Base-by-base conservation (phyloP, 2,329 filamentous ascomycete genomes). In the Neoascochyta sp. region DNA sequence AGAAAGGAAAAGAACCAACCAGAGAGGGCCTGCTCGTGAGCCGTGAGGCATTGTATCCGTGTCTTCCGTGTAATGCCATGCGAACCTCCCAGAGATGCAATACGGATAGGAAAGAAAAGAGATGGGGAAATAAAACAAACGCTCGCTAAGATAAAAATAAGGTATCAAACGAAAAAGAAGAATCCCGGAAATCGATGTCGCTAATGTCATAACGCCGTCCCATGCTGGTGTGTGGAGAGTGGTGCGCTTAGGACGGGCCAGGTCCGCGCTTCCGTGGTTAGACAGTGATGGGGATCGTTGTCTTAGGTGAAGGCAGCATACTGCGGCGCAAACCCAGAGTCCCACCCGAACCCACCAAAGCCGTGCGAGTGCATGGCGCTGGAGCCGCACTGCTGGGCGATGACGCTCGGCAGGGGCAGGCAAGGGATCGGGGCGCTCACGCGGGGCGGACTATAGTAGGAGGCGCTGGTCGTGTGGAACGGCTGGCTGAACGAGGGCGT, bases 371-470 rank as follows among this genome's bases (percentile, higher is more conserved):
- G 57, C 39, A 61, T 50, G 36, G 56, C 59, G 57, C 81, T 82
- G 36, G 88, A 78, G 52, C 87, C 86, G 66, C 90, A 96, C 52
- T 78, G 73, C 61, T 86, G 86, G 51, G 85, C 77, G 40, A 95
- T 71, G 77, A 89, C 85, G 68, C 86, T 95, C 23, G 89, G 88
- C 31, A 95, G 73, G 27, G 88, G 84, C 24, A 95, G 74, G 22
- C 81, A 71, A 13, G 86, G 78, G 45, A 93, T 81, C 27, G 86
- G 78, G 13, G 85, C 78, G 23, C 80, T 77, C 36, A 83, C 79
- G 54, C 81, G 77, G 9, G 87, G 84, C 31, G 86, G 78, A 67
- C 81, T 85, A 74, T 88, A 94, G 70, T 81, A 94, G 50, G 43
- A 45, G 29, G 47, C 49, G 14, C 47, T 41, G 32, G 45, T 47